Percentiles rank a stretch among this genome's conserved stretches.
phyloP scores from a whole-genome alignment of 305 asterid species.

The Fraxinus ornus region DNA sequence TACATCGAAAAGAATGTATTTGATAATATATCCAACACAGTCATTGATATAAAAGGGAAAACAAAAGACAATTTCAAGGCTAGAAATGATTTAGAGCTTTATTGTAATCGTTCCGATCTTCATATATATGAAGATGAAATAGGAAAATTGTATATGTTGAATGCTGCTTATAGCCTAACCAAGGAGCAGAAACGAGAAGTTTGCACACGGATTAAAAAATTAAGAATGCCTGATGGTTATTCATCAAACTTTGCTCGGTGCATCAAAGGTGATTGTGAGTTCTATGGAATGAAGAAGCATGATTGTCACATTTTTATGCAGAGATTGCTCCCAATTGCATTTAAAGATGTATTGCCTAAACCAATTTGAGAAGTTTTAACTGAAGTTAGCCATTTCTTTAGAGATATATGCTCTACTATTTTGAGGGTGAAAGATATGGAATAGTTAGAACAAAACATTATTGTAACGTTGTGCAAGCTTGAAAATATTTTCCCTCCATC shows the following conservation, averaged over 20 bases:
- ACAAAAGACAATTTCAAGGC: not conserved
- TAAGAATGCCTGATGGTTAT: not conserved
- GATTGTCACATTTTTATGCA: not conserved
- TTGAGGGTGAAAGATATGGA: no score
- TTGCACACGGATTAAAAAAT: not conserved
- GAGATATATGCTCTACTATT: not conserved
- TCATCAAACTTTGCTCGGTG: not conserved
- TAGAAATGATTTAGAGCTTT: not conserved
- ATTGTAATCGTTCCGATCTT: not conserved
- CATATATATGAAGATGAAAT: not conserved
- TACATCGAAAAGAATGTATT: not conserved
- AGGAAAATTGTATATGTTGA: not conserved
- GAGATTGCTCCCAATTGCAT: not conserved
- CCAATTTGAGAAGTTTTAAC: not conserved
- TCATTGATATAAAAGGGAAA: not conserved
- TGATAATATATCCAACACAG: not conserved
- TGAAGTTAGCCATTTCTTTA: not conserved
- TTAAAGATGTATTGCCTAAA: not conserved
- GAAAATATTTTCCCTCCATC: no score
- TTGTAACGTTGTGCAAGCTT: no score
- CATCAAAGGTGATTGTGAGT: not conserved
- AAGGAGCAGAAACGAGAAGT: not conserved
- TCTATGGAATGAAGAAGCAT: not conserved
- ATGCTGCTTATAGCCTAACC: not conserved
- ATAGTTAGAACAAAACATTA: no score